Conservation (phyloP, 2,329 filamentous ascomycete genomes). For the Trichoderma polysporum region DNA sequence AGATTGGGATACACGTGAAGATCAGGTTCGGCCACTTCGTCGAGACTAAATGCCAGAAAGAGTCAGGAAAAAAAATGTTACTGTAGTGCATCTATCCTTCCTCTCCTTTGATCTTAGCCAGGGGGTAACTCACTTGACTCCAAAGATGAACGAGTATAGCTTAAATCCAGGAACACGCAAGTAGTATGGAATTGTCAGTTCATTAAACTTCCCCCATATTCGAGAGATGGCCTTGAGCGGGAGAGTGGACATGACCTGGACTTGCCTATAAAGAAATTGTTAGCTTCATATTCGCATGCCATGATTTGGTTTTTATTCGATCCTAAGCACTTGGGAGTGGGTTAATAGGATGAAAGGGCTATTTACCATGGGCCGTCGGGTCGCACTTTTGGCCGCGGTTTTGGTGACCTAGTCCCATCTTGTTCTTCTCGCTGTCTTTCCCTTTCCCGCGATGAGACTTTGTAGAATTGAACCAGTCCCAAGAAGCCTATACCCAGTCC, state of each 20-base stretch:
- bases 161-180: constrained; percentile 87
- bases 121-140: constrained; percentile 62
- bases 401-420: constrained; percentile 45
- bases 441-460: constrained; percentile 60
- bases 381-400: constrained; percentile 61
- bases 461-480: constrained; percentile 80
- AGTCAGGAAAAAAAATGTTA: not conserved
- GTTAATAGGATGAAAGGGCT: not conserved
- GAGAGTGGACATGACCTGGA: constrained; percentile 89
- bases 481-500: constrained; percentile 83
- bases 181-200: constrained; percentile 83
- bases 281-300: not conserved
- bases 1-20: constrained; percentile 89
- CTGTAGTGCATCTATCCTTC: not conserved
- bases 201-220: constrained; percentile 89
- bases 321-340: not conserved
- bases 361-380: constrained; percentile 80
- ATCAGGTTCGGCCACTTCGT: constrained; percentile 84
- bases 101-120: not conserved
- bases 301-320: too few relatives aligned
- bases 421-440: constrained; percentile 46
- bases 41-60: constrained; percentile 54
- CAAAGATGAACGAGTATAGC: constrained; percentile 86
- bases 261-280: constrained; percentile 55
- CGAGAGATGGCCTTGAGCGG: constrained; percentile 88